Percentiles rank a stretch among this genome's conserved stretches.
Conservation (phyloP, 2,329 filamentous ascomycete species). For the Colletotrichum filicis region DNA sequence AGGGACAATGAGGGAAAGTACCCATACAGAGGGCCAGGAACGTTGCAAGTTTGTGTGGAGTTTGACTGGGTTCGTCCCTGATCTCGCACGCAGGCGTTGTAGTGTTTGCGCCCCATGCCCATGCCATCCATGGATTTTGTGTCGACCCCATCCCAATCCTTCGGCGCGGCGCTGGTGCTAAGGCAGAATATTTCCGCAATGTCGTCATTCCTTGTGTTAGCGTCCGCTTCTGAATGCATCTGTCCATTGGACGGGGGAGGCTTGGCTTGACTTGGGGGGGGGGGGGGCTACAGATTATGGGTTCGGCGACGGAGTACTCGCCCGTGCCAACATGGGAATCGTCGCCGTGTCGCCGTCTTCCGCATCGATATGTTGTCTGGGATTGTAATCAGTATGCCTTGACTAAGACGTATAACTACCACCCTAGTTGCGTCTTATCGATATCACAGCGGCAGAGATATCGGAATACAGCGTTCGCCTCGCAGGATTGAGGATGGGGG, state of each 20-base stretch:
- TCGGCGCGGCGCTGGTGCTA: slow-evolving; percentile 20
- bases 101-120: background rate
- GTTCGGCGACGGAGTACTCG: background rate
- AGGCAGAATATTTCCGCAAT: slow-evolving; percentile 29
- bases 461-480: background rate
- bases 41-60: slow-evolving; percentile 28
- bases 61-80: slow-evolving; percentile 31
- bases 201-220: slow-evolving; percentile 29
- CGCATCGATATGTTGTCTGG: too few species aligned
- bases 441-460: background rate
- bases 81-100: background rate
- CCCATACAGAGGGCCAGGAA: slow-evolving; percentile 10
- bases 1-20: slow-evolving; percentile 26
- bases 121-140: background rate
- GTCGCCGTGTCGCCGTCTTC: background rate
- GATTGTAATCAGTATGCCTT: background rate
- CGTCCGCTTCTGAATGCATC: background rate
- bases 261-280: too few species aligned
- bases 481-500: background rate
- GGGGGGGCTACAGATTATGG: background rate
- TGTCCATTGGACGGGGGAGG: background rate
- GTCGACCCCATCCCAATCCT: slow-evolving; percentile 16
- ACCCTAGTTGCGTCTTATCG: background rate
- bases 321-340: background rate
- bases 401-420: background rate